Conservation (phyloP, 192 early-diverging fungal species). For the Coemansia umbellata region DNA sequence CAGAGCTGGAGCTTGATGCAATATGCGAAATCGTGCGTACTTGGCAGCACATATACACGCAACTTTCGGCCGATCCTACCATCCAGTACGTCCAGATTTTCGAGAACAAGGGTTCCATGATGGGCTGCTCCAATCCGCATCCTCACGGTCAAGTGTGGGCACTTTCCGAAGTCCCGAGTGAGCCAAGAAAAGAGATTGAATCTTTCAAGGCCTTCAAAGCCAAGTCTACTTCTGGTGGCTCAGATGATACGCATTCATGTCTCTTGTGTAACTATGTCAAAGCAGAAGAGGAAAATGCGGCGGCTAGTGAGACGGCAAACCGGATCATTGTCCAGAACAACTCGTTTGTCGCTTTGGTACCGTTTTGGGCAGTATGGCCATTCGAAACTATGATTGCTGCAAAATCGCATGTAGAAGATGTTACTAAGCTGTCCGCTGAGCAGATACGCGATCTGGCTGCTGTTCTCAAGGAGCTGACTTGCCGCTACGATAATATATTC, state of each 20-base stretch:
- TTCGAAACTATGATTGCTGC: slow-evolving; percentile 87
- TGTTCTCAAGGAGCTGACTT: slow-evolving; percentile 70
- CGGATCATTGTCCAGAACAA: slow-evolving; percentile 79
- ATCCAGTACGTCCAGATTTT: slow-evolving; percentile 91
- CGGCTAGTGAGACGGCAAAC: slow-evolving; percentile 23
- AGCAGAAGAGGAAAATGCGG: slow-evolving; percentile 39
- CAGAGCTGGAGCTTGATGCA: slow-evolving; percentile 71
- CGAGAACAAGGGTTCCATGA: slow-evolving; percentile 94
- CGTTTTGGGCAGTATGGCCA: slow-evolving; percentile 98
- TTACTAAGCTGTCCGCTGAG: slow-evolving; percentile 50
- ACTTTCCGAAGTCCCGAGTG: slow-evolving; percentile 76
- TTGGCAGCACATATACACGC: slow-evolving; percentile 68
- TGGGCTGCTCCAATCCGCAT: slow-evolving; percentile 98
- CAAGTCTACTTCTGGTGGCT: slow-evolving; percentile 26
- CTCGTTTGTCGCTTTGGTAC: slow-evolving; percentile 78
- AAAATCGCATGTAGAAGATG: slow-evolving; percentile 57
- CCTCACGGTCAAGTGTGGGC: slow-evolving; percentile 96
- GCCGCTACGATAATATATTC: slow-evolving; percentile 93
- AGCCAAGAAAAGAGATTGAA: slow-evolving; percentile 68
- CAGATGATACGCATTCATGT: slow-evolving; percentile 41
- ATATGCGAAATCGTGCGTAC: slow-evolving; percentile 63
- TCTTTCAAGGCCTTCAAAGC: slow-evolving; percentile 60
- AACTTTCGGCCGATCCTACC: slow-evolving; percentile 49
- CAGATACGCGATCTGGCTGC: slow-evolving; percentile 71
- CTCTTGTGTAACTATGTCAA: slow-evolving; percentile 79